These are phyloP conservation scores for Ogataea polymorpha DNA, from an alignment of 805 yeast genomes.

Conservation along the genomic window DNA sequence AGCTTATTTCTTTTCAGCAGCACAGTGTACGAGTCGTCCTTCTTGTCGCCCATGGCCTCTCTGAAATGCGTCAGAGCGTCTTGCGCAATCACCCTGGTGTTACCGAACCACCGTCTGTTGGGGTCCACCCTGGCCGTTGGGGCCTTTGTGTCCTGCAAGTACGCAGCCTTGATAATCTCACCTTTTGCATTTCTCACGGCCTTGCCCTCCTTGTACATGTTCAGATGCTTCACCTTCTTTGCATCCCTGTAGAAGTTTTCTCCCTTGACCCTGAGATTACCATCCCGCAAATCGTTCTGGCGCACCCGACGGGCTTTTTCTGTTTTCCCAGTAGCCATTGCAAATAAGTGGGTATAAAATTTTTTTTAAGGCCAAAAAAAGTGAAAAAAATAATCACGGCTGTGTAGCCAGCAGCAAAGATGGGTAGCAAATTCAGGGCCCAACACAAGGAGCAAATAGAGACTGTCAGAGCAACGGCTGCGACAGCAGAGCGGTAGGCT, in stretches of 20 bases:
- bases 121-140: slow-evolving; percentile 96
- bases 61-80: slow-evolving; percentile 93
- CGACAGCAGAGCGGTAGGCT: too few species aligned
- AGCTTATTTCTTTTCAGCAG: slow-evolving; percentile 83
- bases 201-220: slow-evolving; percentile 90
- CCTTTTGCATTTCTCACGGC: slow-evolving; percentile 86
- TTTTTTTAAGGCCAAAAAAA: background rate
- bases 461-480: too few species aligned
- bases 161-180: slow-evolving; percentile 83
- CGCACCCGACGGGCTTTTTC: slow-evolving; percentile 85
- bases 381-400: background rate
- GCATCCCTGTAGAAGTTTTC: slow-evolving; percentile 96
- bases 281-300: slow-evolving; percentile 79
- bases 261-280: slow-evolving; percentile 91
- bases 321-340: slow-evolving; percentile 91
- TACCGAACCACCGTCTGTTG: slow-evolving; percentile 96
- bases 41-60: slow-evolving; percentile 86
- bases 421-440: too few species aligned
- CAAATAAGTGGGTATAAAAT: slow-evolving; percentile 4
- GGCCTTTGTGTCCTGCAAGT: slow-evolving; percentile 78
- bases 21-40: slow-evolving; percentile 80
- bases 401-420: background rate
- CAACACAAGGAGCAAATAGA: too few species aligned
- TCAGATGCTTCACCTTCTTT: slow-evolving; percentile 81
- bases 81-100: slow-evolving; percentile 95